Evolutionary conservation across 441 rosid genomes (phyloP), one percentile per base, ranked within the genome.

Genomic region (Pelargonium citronellum): DNA sequence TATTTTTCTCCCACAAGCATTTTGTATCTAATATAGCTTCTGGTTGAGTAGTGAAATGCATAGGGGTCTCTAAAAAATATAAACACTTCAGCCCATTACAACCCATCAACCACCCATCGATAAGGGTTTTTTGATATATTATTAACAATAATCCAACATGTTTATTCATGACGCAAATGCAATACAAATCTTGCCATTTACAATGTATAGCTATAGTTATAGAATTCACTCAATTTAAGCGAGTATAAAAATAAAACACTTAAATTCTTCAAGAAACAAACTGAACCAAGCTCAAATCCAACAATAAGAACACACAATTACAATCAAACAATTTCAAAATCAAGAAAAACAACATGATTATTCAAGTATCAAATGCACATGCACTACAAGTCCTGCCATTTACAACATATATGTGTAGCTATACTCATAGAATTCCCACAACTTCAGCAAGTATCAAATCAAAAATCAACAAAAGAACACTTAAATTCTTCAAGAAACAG

Each of bases 251-350:
- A 24, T 51, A 16, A 24, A 11, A 16, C 41, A 22, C 24, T 65
- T 43, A 57, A 10, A 22, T 15, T 43, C 16, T 9, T 37, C 47
- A 37, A 11, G 43, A 69, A 3, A 11, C 58, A 41, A 69, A 43
- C 44, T 39, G 47, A 60, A 66, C 16, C 58, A 17, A 51, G 8
- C 15, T 47, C 68, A 73, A 61, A 34, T 73, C 55, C 51, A 55
- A 17, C 62, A 17, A 53, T 16, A 17, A 17, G 62, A 16, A 15
- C 22, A 55, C 1, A 55, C 24, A 16, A 55, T 17, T 17, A 5
- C 7, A 16, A 10, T 10, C 24, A 55, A 55, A 6, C 62, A 55
- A 16, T 4, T 55, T 22, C 41, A 37, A 37, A 37, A 37, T 37
- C 62, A 55, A 15, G 19, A 55, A 55, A 22, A 55, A 5, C 3